Evolutionary conservation across 2,329 filamentous ascomycete genomes (phyloP).

Genomic region (Bertia moriformis): DNA sequence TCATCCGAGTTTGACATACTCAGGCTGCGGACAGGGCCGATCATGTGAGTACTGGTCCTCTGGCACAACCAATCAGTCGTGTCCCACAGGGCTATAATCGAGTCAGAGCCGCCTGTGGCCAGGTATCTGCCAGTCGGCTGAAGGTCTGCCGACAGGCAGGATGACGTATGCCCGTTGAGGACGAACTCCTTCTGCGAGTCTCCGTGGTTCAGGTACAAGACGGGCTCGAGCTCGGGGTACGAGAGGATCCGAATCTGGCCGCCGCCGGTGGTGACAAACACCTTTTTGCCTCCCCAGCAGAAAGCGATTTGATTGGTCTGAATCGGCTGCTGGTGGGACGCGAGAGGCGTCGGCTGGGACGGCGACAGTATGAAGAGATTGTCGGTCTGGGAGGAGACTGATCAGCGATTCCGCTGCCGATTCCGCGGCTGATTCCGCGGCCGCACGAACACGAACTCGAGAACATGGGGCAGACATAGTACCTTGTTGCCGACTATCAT

Average conservation of each 20-base stretch:
- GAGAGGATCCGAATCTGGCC: constrained; percentile 58
- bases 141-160: constrained; percentile 53
- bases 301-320: constrained; percentile 64
- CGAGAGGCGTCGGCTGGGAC: constrained; percentile 35
- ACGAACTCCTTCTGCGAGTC: constrained; percentile 34
- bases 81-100: constrained; percentile 64
- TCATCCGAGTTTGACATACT: constrained; percentile 26
- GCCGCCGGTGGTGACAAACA: constrained; percentile 58
- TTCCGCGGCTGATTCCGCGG: too few species aligned
- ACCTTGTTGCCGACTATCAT: constrained; percentile 64
- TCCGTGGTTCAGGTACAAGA: constrained; percentile 30
- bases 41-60: constrained; percentile 54
- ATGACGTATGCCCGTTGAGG: constrained; percentile 59
- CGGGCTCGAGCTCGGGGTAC: constrained; percentile 47
- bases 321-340: constrained; percentile 42
- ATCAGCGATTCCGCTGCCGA: constrained; percentile 6
- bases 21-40: constrained; percentile 55
- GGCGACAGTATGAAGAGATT: constrained; percentile 49
- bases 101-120: constrained; percentile 63
- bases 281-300: constrained; percentile 56
- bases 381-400: constrained; percentile 35
- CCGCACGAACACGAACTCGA: background rate
- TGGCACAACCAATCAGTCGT: constrained; percentile 65
- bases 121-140: constrained; percentile 59
- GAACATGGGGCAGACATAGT: constrained; percentile 9